A percentile compares a stretch with the other conserved stretches of the same genome.
Evolutionary conservation across 192 early-diverging fungal genomes (phyloP).

Genomic region (Backusella parvicylindrica): DNA sequence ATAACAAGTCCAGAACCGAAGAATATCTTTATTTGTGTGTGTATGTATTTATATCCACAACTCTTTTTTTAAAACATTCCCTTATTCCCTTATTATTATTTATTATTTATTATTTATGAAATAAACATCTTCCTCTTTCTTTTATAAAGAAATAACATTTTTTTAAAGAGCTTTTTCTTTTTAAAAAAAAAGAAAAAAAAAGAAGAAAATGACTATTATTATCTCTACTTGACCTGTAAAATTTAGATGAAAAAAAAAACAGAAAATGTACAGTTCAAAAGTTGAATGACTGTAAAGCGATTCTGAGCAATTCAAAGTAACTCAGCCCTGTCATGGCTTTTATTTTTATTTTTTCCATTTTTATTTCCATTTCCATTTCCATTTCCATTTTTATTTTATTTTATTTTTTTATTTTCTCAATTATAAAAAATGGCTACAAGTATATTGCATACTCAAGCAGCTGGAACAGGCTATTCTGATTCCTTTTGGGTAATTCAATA

Average conservation of each 20-base stretch:
- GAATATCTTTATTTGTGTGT: not conserved
- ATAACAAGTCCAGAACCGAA: not conserved
- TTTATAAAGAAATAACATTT: too few species aligned
- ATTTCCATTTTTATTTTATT: conserved; percentile 6
- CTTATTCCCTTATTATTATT: too few species aligned
- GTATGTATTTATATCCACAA: not conserved
- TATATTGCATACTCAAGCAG: not conserved
- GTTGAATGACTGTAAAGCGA: not conserved
- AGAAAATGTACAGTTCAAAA: too few species aligned
- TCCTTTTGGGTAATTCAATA: conserved; percentile 26
- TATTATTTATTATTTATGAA: too few species aligned
- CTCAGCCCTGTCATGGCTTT: not conserved
- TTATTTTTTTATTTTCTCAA: not conserved
- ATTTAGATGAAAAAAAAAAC: too few species aligned
- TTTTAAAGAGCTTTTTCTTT: too few species aligned
- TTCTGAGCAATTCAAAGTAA: not conserved
- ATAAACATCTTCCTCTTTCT: too few species aligned
- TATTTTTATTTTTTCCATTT: not conserved
- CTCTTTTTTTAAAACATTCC: not conserved
- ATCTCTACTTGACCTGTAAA: too few species aligned
- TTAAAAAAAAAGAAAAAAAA: too few species aligned
- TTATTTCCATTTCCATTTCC: not conserved
- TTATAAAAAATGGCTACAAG: not conserved
- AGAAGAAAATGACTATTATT: not conserved
- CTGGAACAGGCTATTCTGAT: conserved; percentile 17